These are phyloP conservation scores for Candida michaelii DNA, from an alignment of 805 yeast species.

Conservation along the genomic window DNA sequence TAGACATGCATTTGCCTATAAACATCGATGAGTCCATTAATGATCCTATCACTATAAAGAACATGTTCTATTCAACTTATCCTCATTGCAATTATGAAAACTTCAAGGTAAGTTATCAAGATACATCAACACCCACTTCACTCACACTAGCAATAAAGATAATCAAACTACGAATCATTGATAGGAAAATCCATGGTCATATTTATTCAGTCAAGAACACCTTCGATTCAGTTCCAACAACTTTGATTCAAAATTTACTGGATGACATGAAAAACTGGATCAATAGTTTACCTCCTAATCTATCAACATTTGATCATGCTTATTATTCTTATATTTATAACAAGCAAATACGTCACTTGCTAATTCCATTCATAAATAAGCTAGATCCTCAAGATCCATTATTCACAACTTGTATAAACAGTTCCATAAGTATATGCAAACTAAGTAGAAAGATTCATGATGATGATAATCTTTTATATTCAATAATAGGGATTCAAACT, in stretches of 20 bases:
- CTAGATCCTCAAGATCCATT: slow-evolving; percentile 9
- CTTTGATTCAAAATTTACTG: slow-evolving; percentile 2
- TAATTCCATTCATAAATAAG: slow-evolving; percentile 7
- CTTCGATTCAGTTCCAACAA: slow-evolving; percentile 8
- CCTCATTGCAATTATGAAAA: slow-evolving; percentile 8
- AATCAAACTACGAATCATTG: slow-evolving; percentile 7
- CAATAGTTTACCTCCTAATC: slow-evolving; percentile 3
- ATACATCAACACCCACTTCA: not conserved
- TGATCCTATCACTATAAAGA: slow-evolving; percentile 4
- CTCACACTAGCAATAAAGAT: slow-evolving; percentile 6
- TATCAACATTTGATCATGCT: slow-evolving; percentile 6
- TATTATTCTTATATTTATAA: slow-evolving; percentile 10
- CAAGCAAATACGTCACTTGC: slow-evolving; percentile 7
- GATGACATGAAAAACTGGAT: slow-evolving; percentile 11
- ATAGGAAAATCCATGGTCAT: slow-evolving; percentile 7
- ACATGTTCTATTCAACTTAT: slow-evolving; percentile 6
- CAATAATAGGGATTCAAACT: slow-evolving; percentile 9
- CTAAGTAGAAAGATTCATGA: slow-evolving; percentile 9
- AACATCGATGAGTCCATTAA: slow-evolving; percentile 9
- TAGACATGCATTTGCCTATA: slow-evolving; percentile 10
- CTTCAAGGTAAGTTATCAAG: not conserved
- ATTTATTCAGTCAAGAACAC: slow-evolving; percentile 8
- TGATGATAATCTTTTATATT: slow-evolving; percentile 4
- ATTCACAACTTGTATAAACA: slow-evolving; percentile 9
- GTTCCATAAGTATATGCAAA: slow-evolving; percentile 12